These are phyloP conservation scores for maize (Zea mays) DNA, from an alignment of 176 grass and related monocot species.

Conservation along the genomic window Zm-B73-REFERENCE-NAM-5.0 NC_050097.1:4394001-4394500, in stretches of 20 bases:
- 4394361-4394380: slow-evolving; percentile 29
- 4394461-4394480: slow-evolving; percentile 62
- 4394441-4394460: slow-evolving; percentile 54
- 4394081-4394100: neutral
- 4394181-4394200: neutral
- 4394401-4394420: neutral
- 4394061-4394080: neutral
- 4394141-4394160: slow-evolving; percentile 12
- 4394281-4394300: slow-evolving; percentile 10
- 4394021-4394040: neutral
- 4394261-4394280: neutral
- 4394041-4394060: neutral
- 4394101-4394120: slow-evolving; percentile 14
- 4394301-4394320: neutral
- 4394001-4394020: neutral
- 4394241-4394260: neutral
- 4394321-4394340: neutral
- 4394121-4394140: neutral
- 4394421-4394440: neutral
- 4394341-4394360: neutral
- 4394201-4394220: neutral
- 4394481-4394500: slow-evolving; percentile 62
- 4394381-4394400: neutral
- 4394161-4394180: neutral
- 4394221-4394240: neutral